phyloP scores from a whole-genome alignment of 2,329 filamentous ascomycete genomes.

The Pyrenochaeta sp. region DNA sequence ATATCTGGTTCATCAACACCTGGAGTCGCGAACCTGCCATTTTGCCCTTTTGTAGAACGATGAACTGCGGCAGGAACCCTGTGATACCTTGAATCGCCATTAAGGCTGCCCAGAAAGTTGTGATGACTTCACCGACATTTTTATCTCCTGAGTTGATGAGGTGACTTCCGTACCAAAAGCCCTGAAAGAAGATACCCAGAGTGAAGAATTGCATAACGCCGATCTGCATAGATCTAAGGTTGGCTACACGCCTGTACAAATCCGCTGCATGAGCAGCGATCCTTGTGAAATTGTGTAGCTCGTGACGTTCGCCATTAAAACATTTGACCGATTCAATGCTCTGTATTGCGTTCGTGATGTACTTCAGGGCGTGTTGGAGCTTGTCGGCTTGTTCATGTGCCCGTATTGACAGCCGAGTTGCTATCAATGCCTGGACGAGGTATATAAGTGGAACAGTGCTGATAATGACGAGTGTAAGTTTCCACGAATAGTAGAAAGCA shows the following conservation, averaged over 20 bases:
- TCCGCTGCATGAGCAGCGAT: slow-evolving; percentile 66
- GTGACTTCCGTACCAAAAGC: slow-evolving; percentile 85
- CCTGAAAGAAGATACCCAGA: slow-evolving; percentile 81
- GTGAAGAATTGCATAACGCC: slow-evolving; percentile 78
- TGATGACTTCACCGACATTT: slow-evolving; percentile 74
- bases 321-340: slow-evolving; percentile 88
- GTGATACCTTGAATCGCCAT: slow-evolving; percentile 79
- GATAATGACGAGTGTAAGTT: slow-evolving; percentile 80
- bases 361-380: slow-evolving; percentile 75
- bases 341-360: slow-evolving; percentile 72
- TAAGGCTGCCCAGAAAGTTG: slow-evolving; percentile 84
- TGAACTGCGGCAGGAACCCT: slow-evolving; percentile 76
- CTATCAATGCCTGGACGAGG: slow-evolving; percentile 67
- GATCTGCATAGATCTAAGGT: slow-evolving; percentile 74
- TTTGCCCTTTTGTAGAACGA: slow-evolving; percentile 81
- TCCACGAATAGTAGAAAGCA: slow-evolving; percentile 83
- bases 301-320: slow-evolving; percentile 77
- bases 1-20: slow-evolving; percentile 50
- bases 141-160: slow-evolving; percentile 69
- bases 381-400: slow-evolving; percentile 74
- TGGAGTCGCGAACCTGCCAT: slow-evolving; percentile 73
- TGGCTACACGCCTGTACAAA: slow-evolving; percentile 73
- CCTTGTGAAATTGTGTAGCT: slow-evolving; percentile 70
- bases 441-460: slow-evolving; percentile 75
- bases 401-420: slow-evolving; percentile 68